Conservation (phyloP, 202 grass and related monocot species). For the Brachypodium distachyon region DNA sequence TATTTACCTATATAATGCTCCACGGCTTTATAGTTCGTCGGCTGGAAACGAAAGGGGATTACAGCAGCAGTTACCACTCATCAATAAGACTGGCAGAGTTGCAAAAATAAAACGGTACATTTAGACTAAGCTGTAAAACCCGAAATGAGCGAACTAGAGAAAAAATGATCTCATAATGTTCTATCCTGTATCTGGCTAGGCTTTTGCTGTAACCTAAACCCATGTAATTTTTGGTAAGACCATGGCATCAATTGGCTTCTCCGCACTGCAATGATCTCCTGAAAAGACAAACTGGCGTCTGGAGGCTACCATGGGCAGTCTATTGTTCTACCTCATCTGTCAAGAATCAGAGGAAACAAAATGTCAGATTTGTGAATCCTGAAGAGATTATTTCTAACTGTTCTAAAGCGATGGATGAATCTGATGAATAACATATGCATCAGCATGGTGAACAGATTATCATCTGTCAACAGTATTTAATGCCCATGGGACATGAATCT, state of each 20-base stretch:
- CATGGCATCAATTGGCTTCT: slow-evolving; percentile 31
- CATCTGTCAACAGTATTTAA: not conserved
- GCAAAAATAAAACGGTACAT: not conserved
- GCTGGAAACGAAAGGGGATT: slow-evolving; percentile 1
- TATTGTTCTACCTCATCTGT: slow-evolving; percentile 27
- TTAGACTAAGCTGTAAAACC: slow-evolving; percentile 20
- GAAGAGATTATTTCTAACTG: not conserved
- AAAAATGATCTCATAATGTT: slow-evolving; percentile 31
- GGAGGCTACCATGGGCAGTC: slow-evolving; percentile 2
- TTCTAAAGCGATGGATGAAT: not conserved
- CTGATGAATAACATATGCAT: not conserved
- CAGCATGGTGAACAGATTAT: not conserved
- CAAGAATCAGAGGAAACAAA: slow-evolving; percentile 10
- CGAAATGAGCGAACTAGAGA: slow-evolving; percentile 25
- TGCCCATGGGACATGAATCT: not conserved
- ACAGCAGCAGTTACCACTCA: slow-evolving; percentile 6
- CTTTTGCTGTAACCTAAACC: slow-evolving; percentile 37
- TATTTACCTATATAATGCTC: slow-evolving; percentile 16
- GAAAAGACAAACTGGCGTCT: not conserved
- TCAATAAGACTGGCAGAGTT: not conserved
- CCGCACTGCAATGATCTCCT: slow-evolving; percentile 1
- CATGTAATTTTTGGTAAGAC: slow-evolving; percentile 25
- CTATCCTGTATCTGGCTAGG: slow-evolving; percentile 27
- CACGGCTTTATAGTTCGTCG: not conserved
- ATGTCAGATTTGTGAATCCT: not conserved